Percentiles rank a stretch among this genome's conserved stretches.
Conservation (phyloP, 2,329 filamentous ascomycete species). For the Neoscytalidium dimidiatum region DNA sequence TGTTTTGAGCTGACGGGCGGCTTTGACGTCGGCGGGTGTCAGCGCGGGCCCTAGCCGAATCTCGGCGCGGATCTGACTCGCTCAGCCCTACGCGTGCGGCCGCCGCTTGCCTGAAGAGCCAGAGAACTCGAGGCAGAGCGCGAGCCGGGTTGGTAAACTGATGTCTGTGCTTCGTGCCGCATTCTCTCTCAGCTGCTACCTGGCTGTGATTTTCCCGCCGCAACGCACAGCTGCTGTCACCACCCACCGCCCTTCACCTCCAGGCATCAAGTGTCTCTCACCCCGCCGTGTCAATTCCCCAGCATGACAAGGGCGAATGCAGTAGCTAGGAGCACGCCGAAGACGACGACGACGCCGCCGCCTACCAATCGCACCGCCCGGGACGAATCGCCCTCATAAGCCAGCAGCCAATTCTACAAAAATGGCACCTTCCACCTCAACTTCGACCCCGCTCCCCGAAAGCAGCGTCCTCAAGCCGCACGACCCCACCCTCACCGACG, state of each 20-base stretch:
- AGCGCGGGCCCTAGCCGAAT: neutral
- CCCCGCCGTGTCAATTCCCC: neutral
- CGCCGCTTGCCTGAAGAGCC: neutral
- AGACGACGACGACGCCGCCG: conserved; percentile 21
- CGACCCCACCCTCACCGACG: conserved; percentile 40
- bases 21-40: conserved; percentile 3
- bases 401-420: neutral
- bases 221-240: neutral
- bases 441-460: conserved; percentile 26
- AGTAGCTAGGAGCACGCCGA: conserved; percentile 38
- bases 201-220: neutral
- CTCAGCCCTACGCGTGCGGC: conserved; percentile 9
- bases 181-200: conserved; percentile 5
- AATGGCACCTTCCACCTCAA: neutral
- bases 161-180: conserved; percentile 1
- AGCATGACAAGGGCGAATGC: conserved; percentile 17
- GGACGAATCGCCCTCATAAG: neutral
- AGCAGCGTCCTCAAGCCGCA: conserved; percentile 43
- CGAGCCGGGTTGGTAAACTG: neutral
- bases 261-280: neutral
- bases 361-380: neutral
- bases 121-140: neutral
- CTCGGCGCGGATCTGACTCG: neutral
- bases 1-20: neutral
- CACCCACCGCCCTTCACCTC: neutral